Evolutionary conservation across 371 early-diverging fungal genomes (phyloP), one percentile per base, ranked within the genome.

Genomic region (Sporodiniella umbellata): DNA sequence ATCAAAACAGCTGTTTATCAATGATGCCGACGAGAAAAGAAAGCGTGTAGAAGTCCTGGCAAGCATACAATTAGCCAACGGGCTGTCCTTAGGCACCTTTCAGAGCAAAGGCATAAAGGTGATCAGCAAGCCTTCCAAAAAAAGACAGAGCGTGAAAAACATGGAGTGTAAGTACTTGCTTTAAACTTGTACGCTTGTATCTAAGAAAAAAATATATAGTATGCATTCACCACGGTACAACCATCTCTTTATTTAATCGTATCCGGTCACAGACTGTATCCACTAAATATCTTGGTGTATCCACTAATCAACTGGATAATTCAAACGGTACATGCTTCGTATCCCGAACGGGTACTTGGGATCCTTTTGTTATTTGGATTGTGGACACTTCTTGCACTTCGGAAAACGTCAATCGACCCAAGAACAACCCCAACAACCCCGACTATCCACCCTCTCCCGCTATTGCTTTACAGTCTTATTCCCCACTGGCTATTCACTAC

Each of bases 251-350:
- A 17, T 91, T 91, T 63, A 91, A 91, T 68, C 81, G 92, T 19
- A 80, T 91, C 48, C 84, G 91, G n/a, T 89, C 90, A 8, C 92
- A 91, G 66, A 91, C 92, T 1, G 90, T 90, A n/a, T 88, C 89
- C 4, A 92, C 92, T 21, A 90, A 90, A 63, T 90, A 90, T 46
- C 71, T 90, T 19, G 89, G 88, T 15, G 88, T 82, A 3, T 82
- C 80, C 18, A 40, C 40, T 7, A 11, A 8, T 30, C 62, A 72
- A 68, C 33, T 28, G 30, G 30, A 28, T 28, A 28, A 28, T 10
- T 4, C 30, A 7, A 61, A 76, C 10, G 79, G 81, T 45, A 81
- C 86, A 1, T 86, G 85, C 33, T 91, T 92, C 72, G 87, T 88
- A 2, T 86, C 90, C 2, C 72, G 90, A 37, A 87, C 88, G 31